These are phyloP conservation scores for Pleurotus citrinopileatus DNA, from an alignment of 768 basidiomycete genomes.

Conservation along the genomic window DNA sequence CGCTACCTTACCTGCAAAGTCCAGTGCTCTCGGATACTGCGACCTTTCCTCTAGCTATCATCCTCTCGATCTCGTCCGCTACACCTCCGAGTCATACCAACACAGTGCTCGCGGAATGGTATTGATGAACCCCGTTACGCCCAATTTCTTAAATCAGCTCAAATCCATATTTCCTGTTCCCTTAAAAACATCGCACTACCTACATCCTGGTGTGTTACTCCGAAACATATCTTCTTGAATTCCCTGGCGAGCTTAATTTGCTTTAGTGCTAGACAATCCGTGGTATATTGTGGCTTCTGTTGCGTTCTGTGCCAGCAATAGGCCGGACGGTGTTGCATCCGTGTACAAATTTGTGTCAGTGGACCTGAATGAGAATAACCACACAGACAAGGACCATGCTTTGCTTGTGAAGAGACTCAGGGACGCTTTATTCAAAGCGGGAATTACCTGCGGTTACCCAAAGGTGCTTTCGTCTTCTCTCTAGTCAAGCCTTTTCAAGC, in stretches of 20 bases:
- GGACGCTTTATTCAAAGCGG: constrained; percentile 62
- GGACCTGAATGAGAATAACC: constrained; percentile 34
- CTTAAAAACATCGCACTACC: too few species aligned
- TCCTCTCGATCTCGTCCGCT: too few species aligned
- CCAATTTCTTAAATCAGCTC: too few species aligned
- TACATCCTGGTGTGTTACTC: neutral
- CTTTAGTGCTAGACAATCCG: constrained; percentile 33
- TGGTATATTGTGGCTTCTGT: constrained; percentile 63
- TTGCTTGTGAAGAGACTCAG: constrained; percentile 49
- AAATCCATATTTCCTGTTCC: too few species aligned
- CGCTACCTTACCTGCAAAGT: too few species aligned
- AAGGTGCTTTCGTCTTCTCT: constrained; percentile 33
- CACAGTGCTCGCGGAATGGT: too few species aligned
- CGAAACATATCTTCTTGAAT: neutral
- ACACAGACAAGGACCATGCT: constrained; percentile 18
- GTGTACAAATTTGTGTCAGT: constrained; percentile 50
- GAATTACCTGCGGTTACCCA: constrained; percentile 53
- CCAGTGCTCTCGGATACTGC: too few species aligned
- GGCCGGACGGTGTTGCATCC: constrained; percentile 52
- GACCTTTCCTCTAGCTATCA: too few species aligned
- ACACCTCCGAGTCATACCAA: too few species aligned
- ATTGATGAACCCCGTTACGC: too few species aligned
- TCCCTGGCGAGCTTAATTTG: neutral
- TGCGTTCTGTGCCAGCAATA: constrained; percentile 56
- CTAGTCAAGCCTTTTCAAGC: neutral